phyloP scores from a whole-genome alignment of 208 protist genomes.

The Trypanosoma platydactyli region DNA sequence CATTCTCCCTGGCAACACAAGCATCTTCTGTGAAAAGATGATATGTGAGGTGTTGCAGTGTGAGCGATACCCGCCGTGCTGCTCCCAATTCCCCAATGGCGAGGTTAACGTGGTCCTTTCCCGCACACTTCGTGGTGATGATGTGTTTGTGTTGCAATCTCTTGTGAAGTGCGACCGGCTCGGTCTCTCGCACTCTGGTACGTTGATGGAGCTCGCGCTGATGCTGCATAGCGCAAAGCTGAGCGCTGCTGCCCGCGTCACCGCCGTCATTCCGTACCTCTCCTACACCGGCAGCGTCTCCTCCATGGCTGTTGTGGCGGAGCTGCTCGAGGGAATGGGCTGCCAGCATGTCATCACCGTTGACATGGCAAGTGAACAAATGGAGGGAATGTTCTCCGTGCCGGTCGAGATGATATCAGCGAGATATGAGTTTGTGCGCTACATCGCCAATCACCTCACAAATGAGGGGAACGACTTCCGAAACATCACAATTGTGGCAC shows the following conservation, averaged over 20 bases:
- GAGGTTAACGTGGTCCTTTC: slow-evolving; percentile 84
- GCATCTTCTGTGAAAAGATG: slow-evolving; percentile 70
- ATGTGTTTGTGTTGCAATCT: slow-evolving; percentile 95
- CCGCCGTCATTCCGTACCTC: slow-evolving; percentile 94
- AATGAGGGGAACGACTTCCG: slow-evolving; percentile 67
- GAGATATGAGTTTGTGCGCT: slow-evolving; percentile 87
- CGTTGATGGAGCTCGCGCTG: slow-evolving; percentile 92
- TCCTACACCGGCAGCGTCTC: slow-evolving; percentile 91
- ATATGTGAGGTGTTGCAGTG: slow-evolving; percentile 80
- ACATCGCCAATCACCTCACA: slow-evolving; percentile 56
- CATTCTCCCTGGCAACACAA: slow-evolving; percentile 68
- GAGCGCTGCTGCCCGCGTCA: slow-evolving; percentile 82
- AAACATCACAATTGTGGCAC: slow-evolving; percentile 80
- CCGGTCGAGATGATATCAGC: slow-evolving; percentile 90
- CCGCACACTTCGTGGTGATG: slow-evolving; percentile 91
- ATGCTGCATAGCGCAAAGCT: slow-evolving; percentile 83
- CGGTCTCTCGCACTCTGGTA: slow-evolving; percentile 84
- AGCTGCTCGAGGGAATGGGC: slow-evolving; percentile 89
- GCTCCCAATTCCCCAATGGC: slow-evolving; percentile 76
- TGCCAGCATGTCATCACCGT: slow-evolving; percentile 91
- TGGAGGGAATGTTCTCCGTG: slow-evolving; percentile 95
- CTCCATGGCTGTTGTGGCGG: slow-evolving; percentile 88
- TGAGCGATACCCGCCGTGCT: slow-evolving; percentile 45
- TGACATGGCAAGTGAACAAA: slow-evolving; percentile 91
- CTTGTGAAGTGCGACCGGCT: slow-evolving; percentile 72